phyloP scores from a whole-genome alignment of 169 alveolate species.

The Pseudocohnilembus persalinus region DNA sequence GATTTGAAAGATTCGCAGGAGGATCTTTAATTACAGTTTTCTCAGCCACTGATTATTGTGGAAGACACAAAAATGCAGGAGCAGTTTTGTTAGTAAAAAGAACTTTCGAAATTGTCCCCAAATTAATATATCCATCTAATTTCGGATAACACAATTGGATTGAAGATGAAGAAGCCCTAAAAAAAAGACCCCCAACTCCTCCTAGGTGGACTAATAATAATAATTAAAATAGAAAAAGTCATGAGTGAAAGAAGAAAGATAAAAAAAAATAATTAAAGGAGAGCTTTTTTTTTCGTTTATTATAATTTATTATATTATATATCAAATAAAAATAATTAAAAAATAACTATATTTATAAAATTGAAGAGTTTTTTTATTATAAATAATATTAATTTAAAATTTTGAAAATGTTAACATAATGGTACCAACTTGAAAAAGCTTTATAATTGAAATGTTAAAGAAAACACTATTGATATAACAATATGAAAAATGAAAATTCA shows the following conservation, averaged over 20 bases:
- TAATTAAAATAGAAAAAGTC: slow-evolving; percentile 31
- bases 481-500: no score
- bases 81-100: slow-evolving; percentile 97
- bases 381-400: no score
- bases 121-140: slow-evolving; percentile 95
- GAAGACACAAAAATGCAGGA: slow-evolving; percentile 99
- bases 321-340: no score
- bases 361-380: no score
- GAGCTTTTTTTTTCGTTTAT: no score
- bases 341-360: no score
- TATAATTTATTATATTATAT: no score
- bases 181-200: slow-evolving; percentile 86
- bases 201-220: slow-evolving; percentile 66
- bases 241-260: slow-evolving; percentile 25
- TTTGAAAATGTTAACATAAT: no score
- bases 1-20: slow-evolving; percentile 99
- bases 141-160: slow-evolving; percentile 74
- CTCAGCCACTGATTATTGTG: slow-evolving; percentile 99
- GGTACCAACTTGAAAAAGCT: no score
- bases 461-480: no score
- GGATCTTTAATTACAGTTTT: slow-evolving; percentile 98
- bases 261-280: no score
- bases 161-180: slow-evolving; percentile 78
- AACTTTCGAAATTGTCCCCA: slow-evolving; percentile 97
- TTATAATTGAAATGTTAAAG: no score